Base-by-base conservation (phyloP, 2,329 filamentous ascomycete species). In the Aspergillus quadrilineatus region DNA sequence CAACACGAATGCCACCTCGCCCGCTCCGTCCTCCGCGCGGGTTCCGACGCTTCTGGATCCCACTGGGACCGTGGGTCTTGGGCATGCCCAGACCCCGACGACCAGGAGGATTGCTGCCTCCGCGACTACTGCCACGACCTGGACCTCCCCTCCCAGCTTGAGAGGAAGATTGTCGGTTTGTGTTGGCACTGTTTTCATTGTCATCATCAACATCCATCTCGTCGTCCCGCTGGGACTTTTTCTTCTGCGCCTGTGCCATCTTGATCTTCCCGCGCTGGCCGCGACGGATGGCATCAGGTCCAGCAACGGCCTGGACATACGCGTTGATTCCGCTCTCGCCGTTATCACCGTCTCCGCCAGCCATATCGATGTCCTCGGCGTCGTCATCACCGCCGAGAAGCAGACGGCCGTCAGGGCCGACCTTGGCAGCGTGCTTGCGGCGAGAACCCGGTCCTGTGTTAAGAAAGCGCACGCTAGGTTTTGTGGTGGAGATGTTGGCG, bases 401-500 rank as follows among this genome's bases (percentile, higher is more conserved):
- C 7, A 79, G 69, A 63, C 76, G 77, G 46, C 77, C 77, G 42
- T 79, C 75, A 22, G 73, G 69, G 47, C 77, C 76, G 54, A 75
- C 63, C 62, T 74, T 76, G 49, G 76, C 75, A 44, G 74, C 65
- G 30, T 68, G 76, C 61, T 74, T 76, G 57, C 70, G 73, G 53
- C 69, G 69, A 32, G 70, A 70, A n/a, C 69, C 67, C 34, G 69
- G 67, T 6, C 69, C 70, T 30, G 69, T 71, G 61, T 75, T 74
- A 46, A 75, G 66, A 70, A 77, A 76, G 41, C 75, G 73, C n/a
- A 76, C 66, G 52, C 69, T 74, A 26, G 92, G 93, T 73, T 92
- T 93, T 9, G 91, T 96, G 4, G 90, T 90, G 2, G 92, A 96
- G 67, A 99, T 97, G 71, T 91, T 94, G 53, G 91, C 93, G 42